Evolutionary conservation across 805 yeast genomes (phyloP).

Genomic region (Ogataea saltuana): DNA sequence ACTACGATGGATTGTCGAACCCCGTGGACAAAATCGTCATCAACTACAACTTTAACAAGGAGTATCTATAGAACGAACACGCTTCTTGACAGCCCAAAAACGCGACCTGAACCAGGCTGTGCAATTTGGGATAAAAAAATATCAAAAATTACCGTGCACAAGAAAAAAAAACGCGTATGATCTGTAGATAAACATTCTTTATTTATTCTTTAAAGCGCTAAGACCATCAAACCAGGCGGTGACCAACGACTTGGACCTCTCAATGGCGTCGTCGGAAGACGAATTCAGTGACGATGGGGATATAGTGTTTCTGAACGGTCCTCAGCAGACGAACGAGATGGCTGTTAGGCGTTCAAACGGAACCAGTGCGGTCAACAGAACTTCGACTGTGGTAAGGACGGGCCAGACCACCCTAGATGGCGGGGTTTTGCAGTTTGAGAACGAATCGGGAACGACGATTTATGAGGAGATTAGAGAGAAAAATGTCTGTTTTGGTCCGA

Average conservation of each 20-base stretch:
- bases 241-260: too few relatives aligned
- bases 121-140: neutral
- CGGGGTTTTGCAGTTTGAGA: conserved; percentile 17
- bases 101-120: neutral
- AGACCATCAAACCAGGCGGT: too few relatives aligned
- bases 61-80: conserved; percentile 15
- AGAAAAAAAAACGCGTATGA: conserved; percentile 15
- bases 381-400: conserved; percentile 14
- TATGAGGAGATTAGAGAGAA: conserved; percentile 30
- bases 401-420: conserved; percentile 33
- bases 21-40: conserved; percentile 36
- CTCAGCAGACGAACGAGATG: neutral
- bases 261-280: conserved; percentile 21
- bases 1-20: conserved; percentile 42
- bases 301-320: conserved; percentile 17
- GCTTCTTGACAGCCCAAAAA: neutral
- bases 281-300: conserved; percentile 31
- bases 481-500: conserved; percentile 34
- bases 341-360: neutral
- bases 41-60: conserved; percentile 33
- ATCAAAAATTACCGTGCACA: neutral
- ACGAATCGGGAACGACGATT: conserved; percentile 19
- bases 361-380: conserved; percentile 25
- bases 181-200: neutral
- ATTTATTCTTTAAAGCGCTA: neutral